Conservation (phyloP, 495 filamentous ascomycete genomes). For the Podospora australis region DNA sequence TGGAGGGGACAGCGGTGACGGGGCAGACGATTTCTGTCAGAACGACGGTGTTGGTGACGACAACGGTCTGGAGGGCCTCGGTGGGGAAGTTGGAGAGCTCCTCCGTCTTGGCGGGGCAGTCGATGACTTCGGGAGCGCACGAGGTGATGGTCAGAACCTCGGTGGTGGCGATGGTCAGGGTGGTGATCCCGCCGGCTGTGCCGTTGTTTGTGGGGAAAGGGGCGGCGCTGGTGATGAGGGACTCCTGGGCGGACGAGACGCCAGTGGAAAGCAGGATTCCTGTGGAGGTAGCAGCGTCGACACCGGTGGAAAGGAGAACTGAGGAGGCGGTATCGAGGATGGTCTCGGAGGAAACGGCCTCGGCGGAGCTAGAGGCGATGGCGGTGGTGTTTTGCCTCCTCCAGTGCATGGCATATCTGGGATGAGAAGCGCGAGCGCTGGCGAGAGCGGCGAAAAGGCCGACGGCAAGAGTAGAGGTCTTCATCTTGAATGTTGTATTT, state of each 20-base stretch:
- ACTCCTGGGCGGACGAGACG: conserved; percentile 5
- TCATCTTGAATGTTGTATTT: conserved; percentile 35
- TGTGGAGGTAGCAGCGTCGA: background rate
- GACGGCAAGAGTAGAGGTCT: conserved; percentile 35
- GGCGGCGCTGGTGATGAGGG: conserved; percentile 14
- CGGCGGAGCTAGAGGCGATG: conserved; percentile 6
- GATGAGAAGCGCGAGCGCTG: conserved; percentile 35
- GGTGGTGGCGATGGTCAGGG: conserved; percentile 49
- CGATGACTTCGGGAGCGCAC: conserved; percentile 55
- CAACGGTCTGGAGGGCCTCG: conserved; percentile 26
- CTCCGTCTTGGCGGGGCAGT: conserved; percentile 51
- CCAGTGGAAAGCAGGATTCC: conserved; percentile 9
- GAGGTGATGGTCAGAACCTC: conserved; percentile 54
- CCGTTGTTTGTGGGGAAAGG: conserved; percentile 14
- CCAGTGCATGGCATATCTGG: conserved; percentile 32
- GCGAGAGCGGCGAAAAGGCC: conserved; percentile 41
- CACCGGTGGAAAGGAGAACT: conserved; percentile 42
- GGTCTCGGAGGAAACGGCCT: background rate
- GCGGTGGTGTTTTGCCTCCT: conserved; percentile 33
- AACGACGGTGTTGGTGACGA: conserved; percentile 40
- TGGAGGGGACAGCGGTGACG: conserved; percentile 33
- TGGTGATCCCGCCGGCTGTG: conserved; percentile 29
- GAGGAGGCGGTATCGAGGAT: conserved; percentile 38
- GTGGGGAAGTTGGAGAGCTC: conserved; percentile 24
- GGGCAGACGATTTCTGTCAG: conserved; percentile 43